Evolutionary conservation across 2,329 filamentous ascomycete species (phyloP), one percentile per base, ranked within the genome.

Genomic region (Trichoderma lentiforme): DNA sequence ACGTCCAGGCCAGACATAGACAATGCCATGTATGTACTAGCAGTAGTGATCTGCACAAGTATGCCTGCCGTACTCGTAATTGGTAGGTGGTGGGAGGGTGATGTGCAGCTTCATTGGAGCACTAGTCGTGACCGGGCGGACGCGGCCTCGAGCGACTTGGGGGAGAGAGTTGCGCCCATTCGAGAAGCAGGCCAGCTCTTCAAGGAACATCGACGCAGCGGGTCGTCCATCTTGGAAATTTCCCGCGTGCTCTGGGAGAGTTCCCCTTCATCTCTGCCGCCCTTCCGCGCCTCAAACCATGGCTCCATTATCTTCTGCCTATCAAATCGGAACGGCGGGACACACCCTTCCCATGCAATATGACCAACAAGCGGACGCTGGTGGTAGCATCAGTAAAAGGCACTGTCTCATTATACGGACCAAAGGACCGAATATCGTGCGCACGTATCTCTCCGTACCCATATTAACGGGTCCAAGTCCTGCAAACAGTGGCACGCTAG

Each of bases 361-460:
- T 8, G 34, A 36, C 58, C 32, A 62, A 39, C 58, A 39, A 36
- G 32, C 58, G 58, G 34, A 30, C 21, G 58, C 26, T 39, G 21
- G 58, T 39, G 58, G 58, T 39, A 18, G 58, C 58, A 62, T 36
- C 32, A 34, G 26, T 60, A n/a, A 53, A 24, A 53, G 47, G 47
- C 47, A 53, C 47, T 53, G 47, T 53, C 47, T 53, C 47, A 68
- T 39, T 60, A 36, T 70, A 61, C 57, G 39, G 57, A 28, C 28
- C 57, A 70, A 70, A 70, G 67, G 67, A 62, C 67, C 67, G 67
- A 70, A 61, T 70, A 62, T 62, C 36, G 57, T 39, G 36, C 65
- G 65, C 53, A 68, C 53, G 53, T 30, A 68, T 68, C 53, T 43
- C 56, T 34, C 53, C 24, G 66, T 69, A 53, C 39, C 67, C 57